Percentiles rank a stretch among this genome's conserved stretches.
phyloP scores from a whole-genome alignment of 2,329 filamentous ascomycete genomes.

The Ophiostoma sp. region DNA sequence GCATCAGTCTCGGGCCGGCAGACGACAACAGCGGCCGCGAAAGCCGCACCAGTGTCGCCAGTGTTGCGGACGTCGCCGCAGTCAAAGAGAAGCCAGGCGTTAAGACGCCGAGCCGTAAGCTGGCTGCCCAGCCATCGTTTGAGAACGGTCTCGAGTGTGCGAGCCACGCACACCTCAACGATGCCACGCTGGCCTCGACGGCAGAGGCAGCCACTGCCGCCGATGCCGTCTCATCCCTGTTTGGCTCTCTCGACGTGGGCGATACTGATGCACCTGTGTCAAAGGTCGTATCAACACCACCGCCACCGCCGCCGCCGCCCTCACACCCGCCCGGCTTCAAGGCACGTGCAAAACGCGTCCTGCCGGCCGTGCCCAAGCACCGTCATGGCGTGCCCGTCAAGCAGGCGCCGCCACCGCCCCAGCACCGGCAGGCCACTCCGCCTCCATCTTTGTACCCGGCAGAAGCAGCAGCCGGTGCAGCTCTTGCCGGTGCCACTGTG shows the following conservation, averaged over 20 bases:
- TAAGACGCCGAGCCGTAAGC: slow-evolving; percentile 64
- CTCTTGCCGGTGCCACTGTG: slow-evolving; percentile 11
- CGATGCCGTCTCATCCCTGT: slow-evolving; percentile 35
- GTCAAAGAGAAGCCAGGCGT: slow-evolving; percentile 79
- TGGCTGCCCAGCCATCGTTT: slow-evolving; percentile 31
- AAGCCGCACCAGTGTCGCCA: slow-evolving; percentile 72
- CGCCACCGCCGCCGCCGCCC: slow-evolving; percentile 6
- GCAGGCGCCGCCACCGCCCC: slow-evolving; percentile 18
- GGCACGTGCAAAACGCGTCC: slow-evolving; percentile 40
- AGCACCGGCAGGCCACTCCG: neutral
- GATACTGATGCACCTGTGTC: too few relatives aligned
- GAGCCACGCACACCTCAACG: neutral
- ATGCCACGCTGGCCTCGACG: neutral
- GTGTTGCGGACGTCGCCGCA: slow-evolving; percentile 70
- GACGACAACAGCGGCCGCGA: slow-evolving; percentile 62
- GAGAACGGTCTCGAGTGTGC: neutral
- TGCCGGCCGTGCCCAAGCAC: slow-evolving; percentile 53
- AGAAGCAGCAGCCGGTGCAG: slow-evolving; percentile 17
- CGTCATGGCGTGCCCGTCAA: slow-evolving; percentile 47
- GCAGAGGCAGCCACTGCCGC: neutral
- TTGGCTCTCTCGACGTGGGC: slow-evolving; percentile 12
- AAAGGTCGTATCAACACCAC: neutral
- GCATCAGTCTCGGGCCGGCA: slow-evolving; percentile 62
- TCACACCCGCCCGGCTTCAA: slow-evolving; percentile 22
- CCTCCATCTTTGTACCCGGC: slow-evolving; percentile 13